A percentile compares a stretch with the other conserved stretches of the same genome.
phyloP scores from a whole-genome alignment of 164 flowering plant species.

The Amborella trichopoda region DNA sequence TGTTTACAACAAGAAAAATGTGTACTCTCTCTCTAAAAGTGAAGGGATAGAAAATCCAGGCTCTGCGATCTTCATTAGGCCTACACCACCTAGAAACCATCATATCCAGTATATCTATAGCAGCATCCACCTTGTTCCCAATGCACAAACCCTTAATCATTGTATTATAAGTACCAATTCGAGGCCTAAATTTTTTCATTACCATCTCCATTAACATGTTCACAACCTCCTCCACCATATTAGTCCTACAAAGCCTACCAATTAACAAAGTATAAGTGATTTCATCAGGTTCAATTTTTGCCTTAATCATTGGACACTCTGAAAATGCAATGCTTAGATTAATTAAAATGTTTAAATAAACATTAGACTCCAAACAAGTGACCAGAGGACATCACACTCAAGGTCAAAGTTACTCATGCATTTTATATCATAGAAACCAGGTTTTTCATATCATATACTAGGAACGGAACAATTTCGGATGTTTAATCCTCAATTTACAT shows the following conservation, averaged over 20 bases:
- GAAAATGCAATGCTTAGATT: too few relatives aligned
- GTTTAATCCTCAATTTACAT: too few relatives aligned
- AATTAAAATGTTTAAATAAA: too few relatives aligned
- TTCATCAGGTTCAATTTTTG: constrained; percentile 52
- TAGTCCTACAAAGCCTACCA: constrained; percentile 46
- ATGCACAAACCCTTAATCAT: constrained; percentile 53
- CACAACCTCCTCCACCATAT: constrained; percentile 41
- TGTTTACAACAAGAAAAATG: too few relatives aligned
- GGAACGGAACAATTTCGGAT: too few relatives aligned
- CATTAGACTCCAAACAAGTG: too few relatives aligned
- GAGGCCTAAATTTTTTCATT: constrained; percentile 22
- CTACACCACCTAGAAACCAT: constrained; percentile 37
- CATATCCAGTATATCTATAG: constrained; percentile 51
- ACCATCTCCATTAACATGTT: constrained; percentile 47
- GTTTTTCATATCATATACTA: too few relatives aligned
- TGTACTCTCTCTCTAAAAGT: too few relatives aligned
- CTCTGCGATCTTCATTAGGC: constrained; percentile 31
- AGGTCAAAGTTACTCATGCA: too few relatives aligned
- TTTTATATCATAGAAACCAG: too few relatives aligned
- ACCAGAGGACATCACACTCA: too few relatives aligned
- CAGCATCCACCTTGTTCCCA: constrained; percentile 40
- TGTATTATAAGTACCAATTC: constrained; percentile 26
- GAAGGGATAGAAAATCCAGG: too few relatives aligned
- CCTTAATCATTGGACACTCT: constrained; percentile 54
- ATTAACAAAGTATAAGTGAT: constrained; percentile 50